These are phyloP conservation scores for Ocimum tenuiflorum DNA, from an alignment of 257 asterid species.

Conservation along the genomic window DNA sequence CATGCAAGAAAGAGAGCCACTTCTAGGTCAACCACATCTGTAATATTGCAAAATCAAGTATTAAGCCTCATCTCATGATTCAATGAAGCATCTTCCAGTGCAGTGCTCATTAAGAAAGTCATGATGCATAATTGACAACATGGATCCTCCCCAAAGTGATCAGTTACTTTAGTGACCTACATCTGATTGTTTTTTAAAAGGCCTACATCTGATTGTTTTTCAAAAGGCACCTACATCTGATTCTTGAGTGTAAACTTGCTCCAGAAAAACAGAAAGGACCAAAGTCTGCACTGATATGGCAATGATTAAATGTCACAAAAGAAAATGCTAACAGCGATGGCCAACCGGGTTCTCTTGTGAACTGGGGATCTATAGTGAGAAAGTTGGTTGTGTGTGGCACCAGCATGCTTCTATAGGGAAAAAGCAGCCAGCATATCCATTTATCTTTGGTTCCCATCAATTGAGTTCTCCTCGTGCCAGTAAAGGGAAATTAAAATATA, in stretches of 20 bases:
- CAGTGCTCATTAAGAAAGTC: not conserved
- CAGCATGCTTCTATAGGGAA: not conserved
- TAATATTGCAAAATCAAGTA: not conserved
- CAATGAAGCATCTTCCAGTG: not conserved
- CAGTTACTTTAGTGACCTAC: not conserved
- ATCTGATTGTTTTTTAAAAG: not conserved
- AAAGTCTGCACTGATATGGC: not conserved
- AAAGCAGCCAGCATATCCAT: not conserved
- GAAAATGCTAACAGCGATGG: not conserved
- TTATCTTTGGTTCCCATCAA: not conserved
- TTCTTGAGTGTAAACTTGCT: not conserved
- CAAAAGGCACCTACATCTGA: not conserved
- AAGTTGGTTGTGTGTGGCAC: not conserved
- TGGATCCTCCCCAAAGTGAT: not conserved
- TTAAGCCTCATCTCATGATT: not conserved
- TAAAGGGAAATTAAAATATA: not conserved
- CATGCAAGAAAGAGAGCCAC: not conserved
- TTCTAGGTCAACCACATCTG: not conserved
- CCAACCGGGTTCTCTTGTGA: not conserved
- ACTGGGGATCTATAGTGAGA: not conserved
- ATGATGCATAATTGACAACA: not conserved
- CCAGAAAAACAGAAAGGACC: not conserved
- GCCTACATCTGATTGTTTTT: not conserved
- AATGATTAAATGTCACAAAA: no score
- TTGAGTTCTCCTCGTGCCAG: constrained; percentile 19